Base-by-base conservation (phyloP, 1,139 yeast species). In the Kodamaea sp. region DNA sequence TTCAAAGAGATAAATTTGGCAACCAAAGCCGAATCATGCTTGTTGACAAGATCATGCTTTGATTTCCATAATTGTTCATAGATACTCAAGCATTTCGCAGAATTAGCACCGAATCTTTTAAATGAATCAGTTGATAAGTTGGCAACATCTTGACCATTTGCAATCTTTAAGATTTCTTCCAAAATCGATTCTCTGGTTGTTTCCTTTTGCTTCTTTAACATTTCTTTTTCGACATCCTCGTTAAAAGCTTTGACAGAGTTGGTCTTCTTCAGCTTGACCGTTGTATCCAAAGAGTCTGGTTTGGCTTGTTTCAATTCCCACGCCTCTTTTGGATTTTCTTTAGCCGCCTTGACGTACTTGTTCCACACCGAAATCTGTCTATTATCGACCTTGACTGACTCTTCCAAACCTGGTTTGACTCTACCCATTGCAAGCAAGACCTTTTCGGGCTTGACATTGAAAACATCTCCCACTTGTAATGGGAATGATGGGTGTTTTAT, bases 381-480 rank as follows among this genome's bases (percentile, higher is more conserved):
- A 54, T 78, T 79, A 55, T 87, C 95, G 28, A 81, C 70, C 47
- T 77, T 76, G 39, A 85, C 65, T 5, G 95, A 77, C 52, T 81
- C 72, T 49, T 75, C 75, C 34, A 85, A 61, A 43, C 85, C 72
- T 37, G 97, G 97, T 62, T 89, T 90, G 44, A 73, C 68, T 43
- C 86, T 78, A 46, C 97, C 97, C 63, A 89, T 67, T 6, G 97
- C 97, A 48, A 75, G 75, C 41, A 94, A 69, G 7, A 89, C 97
- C 49, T 84, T 83, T 47, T 83, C 92, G 5, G 97, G 97, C 39
- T 76, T 78, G 30, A 90, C 96, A 44, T 81, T 73, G 63, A 90
- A 89, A 34, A 90, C 67, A 62, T 92, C 98, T 31, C 98, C 98
- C 7, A 92, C 78, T 45, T 75, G 69, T 53, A 92, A 72, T 6